Conservation (phyloP, 345 rosid species). For the Trapa bicornis region DNA sequence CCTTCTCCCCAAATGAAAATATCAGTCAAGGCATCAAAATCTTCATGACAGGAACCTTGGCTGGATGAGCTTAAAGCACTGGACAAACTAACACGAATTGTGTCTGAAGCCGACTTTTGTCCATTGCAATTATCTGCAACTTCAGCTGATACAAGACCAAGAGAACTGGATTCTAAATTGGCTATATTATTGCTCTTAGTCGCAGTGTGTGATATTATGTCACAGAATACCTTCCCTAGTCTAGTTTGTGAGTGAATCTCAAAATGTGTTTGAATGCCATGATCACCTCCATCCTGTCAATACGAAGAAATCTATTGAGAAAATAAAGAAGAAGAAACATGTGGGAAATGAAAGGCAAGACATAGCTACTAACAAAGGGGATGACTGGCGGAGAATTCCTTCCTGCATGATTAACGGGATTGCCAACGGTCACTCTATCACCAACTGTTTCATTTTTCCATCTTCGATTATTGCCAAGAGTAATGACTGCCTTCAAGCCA, state of each 20-base stretch:
- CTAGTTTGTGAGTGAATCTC: constrained; percentile 37
- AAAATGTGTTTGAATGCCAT: constrained; percentile 26
- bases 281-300: constrained; percentile 44
- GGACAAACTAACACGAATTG: constrained; percentile 61
- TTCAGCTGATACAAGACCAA: constrained; percentile 16
- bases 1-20: constrained; percentile 93
- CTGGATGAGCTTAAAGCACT: constrained; percentile 79
- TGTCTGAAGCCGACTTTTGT: constrained; percentile 46
- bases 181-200: constrained; percentile 24
- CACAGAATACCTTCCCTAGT: constrained; percentile 60
- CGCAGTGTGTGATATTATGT: constrained; percentile 54
- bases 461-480: constrained; percentile 28
- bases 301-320: constrained; percentile 3
- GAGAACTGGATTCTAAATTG: constrained; percentile 29
- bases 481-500: constrained; percentile 61
- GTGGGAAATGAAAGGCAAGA: not conserved
- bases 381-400: constrained; percentile 37
- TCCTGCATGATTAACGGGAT: constrained; percentile 29
- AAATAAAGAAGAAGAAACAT: not conserved
- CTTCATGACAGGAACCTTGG: constrained; percentile 70
- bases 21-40: constrained; percentile 75
- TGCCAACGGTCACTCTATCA: constrained; percentile 32
- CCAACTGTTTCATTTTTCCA: constrained; percentile 42
- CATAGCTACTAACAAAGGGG: constrained; percentile 33
- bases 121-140: constrained; percentile 35